Evolutionary conservation across 306 rosid genomes (phyloP).

Genomic region (Coriaria nepalensis): DNA sequence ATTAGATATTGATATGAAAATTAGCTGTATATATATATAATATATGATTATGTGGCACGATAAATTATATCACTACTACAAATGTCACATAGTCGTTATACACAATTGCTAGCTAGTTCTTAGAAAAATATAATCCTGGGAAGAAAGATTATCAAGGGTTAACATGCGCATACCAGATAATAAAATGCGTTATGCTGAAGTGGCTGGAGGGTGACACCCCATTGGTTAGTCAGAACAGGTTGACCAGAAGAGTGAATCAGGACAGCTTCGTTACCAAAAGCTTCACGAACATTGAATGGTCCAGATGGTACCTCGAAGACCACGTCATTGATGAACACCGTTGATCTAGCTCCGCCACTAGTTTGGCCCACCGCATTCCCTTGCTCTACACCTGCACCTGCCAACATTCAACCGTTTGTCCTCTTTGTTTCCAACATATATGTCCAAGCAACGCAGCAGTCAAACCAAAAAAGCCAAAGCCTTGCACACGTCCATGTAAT

Average conservation of each 20-base stretch:
- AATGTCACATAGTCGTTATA: no score
- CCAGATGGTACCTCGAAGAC: constrained; percentile 64
- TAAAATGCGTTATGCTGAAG: constrained; percentile 74
- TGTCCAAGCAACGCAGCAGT: constrained; percentile 1
- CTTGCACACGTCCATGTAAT: constrained; percentile 70
- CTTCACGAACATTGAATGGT: constrained; percentile 69
- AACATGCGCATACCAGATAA: constrained; percentile 37
- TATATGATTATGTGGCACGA: no score
- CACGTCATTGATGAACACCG: constrained; percentile 81
- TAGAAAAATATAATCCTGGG: no score
- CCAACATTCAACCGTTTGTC: constrained; percentile 14
- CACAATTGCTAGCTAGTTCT: no score
- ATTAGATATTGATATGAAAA: background rate
- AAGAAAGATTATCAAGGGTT: background rate
- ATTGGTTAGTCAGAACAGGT: constrained; percentile 69
- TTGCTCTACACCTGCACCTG: constrained; percentile 35
- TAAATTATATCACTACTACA: no score
- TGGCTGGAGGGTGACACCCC: constrained; percentile 80
- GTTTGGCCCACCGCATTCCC: constrained; percentile 9
- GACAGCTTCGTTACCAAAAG: constrained; percentile 70
- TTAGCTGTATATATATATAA: no score
- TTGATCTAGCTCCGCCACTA: constrained; percentile 27
- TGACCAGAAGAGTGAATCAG: constrained; percentile 72
- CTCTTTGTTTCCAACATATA: background rate
- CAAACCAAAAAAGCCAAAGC: constrained; percentile 15